These are phyloP conservation scores for Neonectria neomacrospora DNA, from an alignment of 2,329 filamentous ascomycete genomes.

Conservation along the genomic window DNA sequence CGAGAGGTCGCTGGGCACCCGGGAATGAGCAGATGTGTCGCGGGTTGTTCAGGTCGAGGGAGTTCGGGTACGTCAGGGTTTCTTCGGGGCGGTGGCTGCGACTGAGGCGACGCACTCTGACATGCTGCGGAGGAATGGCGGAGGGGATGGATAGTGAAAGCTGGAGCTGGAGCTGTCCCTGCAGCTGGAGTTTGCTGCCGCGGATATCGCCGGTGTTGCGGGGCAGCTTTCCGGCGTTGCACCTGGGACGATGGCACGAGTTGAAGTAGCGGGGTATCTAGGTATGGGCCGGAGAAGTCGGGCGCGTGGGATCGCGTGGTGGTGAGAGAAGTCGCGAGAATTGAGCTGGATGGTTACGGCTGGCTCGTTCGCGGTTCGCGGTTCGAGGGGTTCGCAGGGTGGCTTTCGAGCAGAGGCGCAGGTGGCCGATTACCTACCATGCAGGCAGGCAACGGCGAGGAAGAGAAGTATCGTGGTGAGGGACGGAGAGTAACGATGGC, in stretches of 20 bases:
- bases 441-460: not conserved
- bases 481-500: not conserved
- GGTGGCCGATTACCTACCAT: not conserved
- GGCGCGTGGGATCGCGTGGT: not conserved
- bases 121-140: slow-evolving; percentile 41
- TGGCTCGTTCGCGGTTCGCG: not conserved
- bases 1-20: slow-evolving; percentile 20
- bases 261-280: not conserved
- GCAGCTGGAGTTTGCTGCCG: slow-evolving; percentile 2
- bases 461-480: not conserved
- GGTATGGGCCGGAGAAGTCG: not conserved
- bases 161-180: slow-evolving; percentile 21
- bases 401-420: not conserved
- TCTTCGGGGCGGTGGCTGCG: slow-evolving; percentile 34
- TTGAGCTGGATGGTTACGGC: not conserved
- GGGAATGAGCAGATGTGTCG: slow-evolving; percentile 8
- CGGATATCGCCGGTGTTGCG: slow-evolving; percentile 5
- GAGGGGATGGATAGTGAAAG: slow-evolving; percentile 22
- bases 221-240: not conserved
- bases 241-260: not conserved
- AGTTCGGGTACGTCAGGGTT: slow-evolving; percentile 28
- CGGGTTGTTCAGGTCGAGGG: slow-evolving; percentile 31
- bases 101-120: slow-evolving; percentile 37
- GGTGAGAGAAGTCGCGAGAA: slow-evolving; percentile 3
- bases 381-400: not conserved